phyloP scores from a whole-genome alignment of 352 stramenopile species.

The Pythium graminicola region DNA sequence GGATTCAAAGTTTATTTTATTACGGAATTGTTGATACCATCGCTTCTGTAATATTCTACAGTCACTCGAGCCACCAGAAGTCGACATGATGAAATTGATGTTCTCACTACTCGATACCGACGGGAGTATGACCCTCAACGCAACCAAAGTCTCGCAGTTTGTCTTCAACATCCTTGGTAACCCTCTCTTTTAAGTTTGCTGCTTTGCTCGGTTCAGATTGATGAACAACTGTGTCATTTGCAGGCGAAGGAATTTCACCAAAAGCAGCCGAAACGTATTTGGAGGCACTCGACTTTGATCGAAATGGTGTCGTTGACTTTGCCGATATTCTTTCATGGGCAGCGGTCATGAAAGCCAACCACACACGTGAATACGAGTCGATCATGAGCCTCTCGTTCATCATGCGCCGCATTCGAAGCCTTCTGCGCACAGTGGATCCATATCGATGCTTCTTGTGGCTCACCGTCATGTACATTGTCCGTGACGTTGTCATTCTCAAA shows the following conservation, averaged over 20 bases:
- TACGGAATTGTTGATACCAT: too few relatives aligned
- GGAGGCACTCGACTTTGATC: slow-evolving; percentile 65
- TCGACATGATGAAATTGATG: slow-evolving; percentile 75
- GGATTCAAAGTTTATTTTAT: too few relatives aligned
- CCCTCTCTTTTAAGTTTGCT: neutral
- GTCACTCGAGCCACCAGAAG: slow-evolving; percentile 49
- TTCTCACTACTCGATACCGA: slow-evolving; percentile 80
- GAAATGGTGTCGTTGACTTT: slow-evolving; percentile 69
- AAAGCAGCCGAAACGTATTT: slow-evolving; percentile 52
- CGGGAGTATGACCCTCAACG: slow-evolving; percentile 54
- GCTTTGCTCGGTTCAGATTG: too few relatives aligned
- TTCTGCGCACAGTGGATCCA: slow-evolving; percentile 15
- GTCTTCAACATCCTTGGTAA: slow-evolving; percentile 71
- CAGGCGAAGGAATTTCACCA: slow-evolving; percentile 52
- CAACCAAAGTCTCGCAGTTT: slow-evolving; percentile 51
- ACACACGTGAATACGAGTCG: slow-evolving; percentile 25
- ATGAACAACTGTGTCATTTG: neutral
- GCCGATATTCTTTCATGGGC: slow-evolving; percentile 70
- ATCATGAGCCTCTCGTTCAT: slow-evolving; percentile 16
- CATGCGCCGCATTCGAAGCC: neutral
- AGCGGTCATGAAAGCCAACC: slow-evolving; percentile 62
- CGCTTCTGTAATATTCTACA: slow-evolving; percentile 10
- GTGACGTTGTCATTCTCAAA: slow-evolving; percentile 15
- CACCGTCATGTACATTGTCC: slow-evolving; percentile 19
- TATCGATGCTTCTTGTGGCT: slow-evolving; percentile 25